phyloP scores from a whole-genome alignment of 1,139 yeast species.

The Eremothecium gossypii region DNA sequence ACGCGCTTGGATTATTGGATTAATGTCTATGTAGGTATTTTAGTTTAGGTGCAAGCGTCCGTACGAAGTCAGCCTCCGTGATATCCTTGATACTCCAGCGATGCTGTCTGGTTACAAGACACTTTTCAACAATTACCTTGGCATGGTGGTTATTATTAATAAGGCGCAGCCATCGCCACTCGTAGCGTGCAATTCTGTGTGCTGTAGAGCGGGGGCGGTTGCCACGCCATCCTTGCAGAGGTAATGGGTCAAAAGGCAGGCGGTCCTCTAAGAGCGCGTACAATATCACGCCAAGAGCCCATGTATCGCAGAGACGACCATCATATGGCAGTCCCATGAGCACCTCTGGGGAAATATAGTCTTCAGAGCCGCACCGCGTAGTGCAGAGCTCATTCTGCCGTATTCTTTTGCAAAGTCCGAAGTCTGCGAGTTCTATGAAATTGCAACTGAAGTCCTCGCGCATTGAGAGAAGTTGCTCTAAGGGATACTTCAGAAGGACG shows the following conservation, averaged over 20 bases:
- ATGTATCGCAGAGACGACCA: slow-evolving; percentile 81
- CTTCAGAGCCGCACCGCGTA: slow-evolving; percentile 93
- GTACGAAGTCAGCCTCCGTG: slow-evolving; percentile 31
- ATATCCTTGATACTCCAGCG: slow-evolving; percentile 38
- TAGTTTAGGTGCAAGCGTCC: slow-evolving; percentile 9
- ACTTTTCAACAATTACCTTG: slow-evolving; percentile 43
- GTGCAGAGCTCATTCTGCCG: slow-evolving; percentile 48
- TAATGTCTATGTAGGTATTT: slow-evolving; percentile 2
- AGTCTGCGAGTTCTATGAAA: slow-evolving; percentile 61
- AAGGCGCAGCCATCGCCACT: slow-evolving; percentile 73
- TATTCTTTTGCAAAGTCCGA: slow-evolving; percentile 73
- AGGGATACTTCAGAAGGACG: slow-evolving; percentile 42
- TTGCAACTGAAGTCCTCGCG: slow-evolving; percentile 23
- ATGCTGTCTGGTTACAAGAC: slow-evolving; percentile 45
- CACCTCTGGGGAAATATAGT: slow-evolving; percentile 89
- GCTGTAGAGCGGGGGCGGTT: slow-evolving; percentile 54
- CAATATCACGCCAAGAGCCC: slow-evolving; percentile 90
- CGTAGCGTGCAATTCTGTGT: slow-evolving; percentile 84
- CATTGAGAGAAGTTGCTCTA: slow-evolving; percentile 29
- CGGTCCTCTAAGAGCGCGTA: slow-evolving; percentile 77
- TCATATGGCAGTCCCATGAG: slow-evolving; percentile 84
- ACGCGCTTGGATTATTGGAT: neutral
- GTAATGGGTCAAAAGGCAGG: slow-evolving; percentile 79
- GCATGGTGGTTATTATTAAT: slow-evolving; percentile 38
- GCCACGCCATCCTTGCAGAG: slow-evolving; percentile 37